Evolutionary conservation across 495 filamentous ascomycete species (phyloP).

Genomic region (Xylaria intraflava): DNA sequence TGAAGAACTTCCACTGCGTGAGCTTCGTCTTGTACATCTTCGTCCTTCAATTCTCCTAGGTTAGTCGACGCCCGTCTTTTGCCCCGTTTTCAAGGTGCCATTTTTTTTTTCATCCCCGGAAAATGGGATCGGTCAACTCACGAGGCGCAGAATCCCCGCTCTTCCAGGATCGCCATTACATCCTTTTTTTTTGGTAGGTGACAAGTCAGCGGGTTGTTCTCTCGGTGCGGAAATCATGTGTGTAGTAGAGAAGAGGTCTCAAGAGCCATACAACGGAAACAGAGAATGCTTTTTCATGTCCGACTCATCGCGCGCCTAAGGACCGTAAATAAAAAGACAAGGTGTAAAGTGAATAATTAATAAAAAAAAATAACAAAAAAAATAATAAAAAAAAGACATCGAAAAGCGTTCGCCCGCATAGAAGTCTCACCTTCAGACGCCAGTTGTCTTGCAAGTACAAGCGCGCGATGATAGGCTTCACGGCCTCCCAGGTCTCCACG

Average conservation of each 20-base stretch:
- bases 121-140: constrained; percentile 17
- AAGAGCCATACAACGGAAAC: too few species aligned
- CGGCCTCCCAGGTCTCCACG: constrained; percentile 24
- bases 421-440: constrained; percentile 19
- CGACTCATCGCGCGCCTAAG: too few species aligned
- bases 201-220: too few species aligned
- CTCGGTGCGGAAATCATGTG: too few species aligned
- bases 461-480: constrained; percentile 24
- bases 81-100: too few species aligned
- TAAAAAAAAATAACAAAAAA: background rate
- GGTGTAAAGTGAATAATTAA: background rate
- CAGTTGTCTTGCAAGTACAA: constrained; percentile 27
- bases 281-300: too few species aligned
- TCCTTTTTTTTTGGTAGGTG: too few species aligned
- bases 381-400: background rate
- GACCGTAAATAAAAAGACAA: too few species aligned
- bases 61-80: background rate
- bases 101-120: too few species aligned
- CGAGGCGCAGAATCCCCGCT: constrained; percentile 37
- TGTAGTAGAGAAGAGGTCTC: background rate
- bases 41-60: background rate
- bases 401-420: background rate
- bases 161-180: constrained; percentile 99
- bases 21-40: constrained; percentile 40
- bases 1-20: constrained; percentile 35